Percentiles rank a stretch among this genome's conserved stretches.
Evolutionary conservation across 1,284 basidiomycete species (phyloP).

Genomic region (Cryptococcus deneoformans): DNA sequence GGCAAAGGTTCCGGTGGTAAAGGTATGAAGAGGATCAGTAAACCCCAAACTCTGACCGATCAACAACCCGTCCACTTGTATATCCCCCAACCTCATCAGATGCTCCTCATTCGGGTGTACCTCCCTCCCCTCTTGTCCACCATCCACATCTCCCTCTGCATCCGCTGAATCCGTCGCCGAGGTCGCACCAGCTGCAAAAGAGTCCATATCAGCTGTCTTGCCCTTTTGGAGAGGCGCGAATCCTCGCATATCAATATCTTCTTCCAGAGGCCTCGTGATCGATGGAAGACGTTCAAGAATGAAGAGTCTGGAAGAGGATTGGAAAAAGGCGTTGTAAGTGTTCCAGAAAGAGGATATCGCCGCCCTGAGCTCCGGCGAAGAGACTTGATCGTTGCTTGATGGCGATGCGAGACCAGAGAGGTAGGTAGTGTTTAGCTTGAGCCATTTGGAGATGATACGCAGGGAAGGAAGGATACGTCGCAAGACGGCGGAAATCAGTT

Average conservation of each 20-base stretch:
- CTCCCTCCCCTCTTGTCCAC: slow-evolving; percentile 36
- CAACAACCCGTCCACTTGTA: slow-evolving; percentile 69
- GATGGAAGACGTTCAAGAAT: slow-evolving; percentile 64
- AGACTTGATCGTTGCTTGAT: not conserved
- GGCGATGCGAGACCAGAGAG: slow-evolving; percentile 45
- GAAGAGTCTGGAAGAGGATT: slow-evolving; percentile 64
- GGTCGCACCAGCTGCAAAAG: slow-evolving; percentile 19
- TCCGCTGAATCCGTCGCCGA: slow-evolving; percentile 23
- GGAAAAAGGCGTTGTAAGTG: slow-evolving; percentile 66
- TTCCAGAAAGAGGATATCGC: slow-evolving; percentile 61
- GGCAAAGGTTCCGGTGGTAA: not conserved
- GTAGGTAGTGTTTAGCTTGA: slow-evolving; percentile 74
- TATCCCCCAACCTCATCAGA: slow-evolving; percentile 85
- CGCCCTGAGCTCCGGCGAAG: slow-evolving; percentile 13
- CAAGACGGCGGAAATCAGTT: slow-evolving; percentile 79
- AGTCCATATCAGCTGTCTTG: not conserved
- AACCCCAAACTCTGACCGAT: slow-evolving; percentile 15
- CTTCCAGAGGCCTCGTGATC: slow-evolving; percentile 70
- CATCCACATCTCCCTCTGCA: slow-evolving; percentile 8
- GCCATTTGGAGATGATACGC: slow-evolving; percentile 86
- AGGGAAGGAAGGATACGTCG: slow-evolving; percentile 82
- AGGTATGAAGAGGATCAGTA: slow-evolving; percentile 29
- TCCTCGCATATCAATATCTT: slow-evolving; percentile 86
- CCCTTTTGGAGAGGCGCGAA: slow-evolving; percentile 74
- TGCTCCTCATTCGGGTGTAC: slow-evolving; percentile 94